A percentile compares a stretch with the other conserved stretches of the same genome.
Evolutionary conservation across 495 filamentous ascomycete genomes (phyloP).

Genomic region (Podospora pseudopauciseta): DNA sequence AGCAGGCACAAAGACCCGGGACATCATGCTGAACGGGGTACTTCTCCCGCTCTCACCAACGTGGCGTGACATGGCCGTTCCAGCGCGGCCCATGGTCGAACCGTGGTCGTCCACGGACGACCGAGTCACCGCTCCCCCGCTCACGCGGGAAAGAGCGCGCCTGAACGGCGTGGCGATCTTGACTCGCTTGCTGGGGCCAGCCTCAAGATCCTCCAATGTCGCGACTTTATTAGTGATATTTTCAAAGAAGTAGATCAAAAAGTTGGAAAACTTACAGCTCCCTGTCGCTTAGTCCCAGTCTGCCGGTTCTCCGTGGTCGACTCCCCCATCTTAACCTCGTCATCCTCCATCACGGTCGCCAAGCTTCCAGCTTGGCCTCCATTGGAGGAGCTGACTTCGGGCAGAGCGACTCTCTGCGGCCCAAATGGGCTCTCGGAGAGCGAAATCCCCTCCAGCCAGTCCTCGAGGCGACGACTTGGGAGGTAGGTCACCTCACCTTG

Average conservation of each 20-base stretch:
- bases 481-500: neutral
- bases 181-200: neutral
- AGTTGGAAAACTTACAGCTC: neutral
- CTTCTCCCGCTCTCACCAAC: neutral
- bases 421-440: neutral
- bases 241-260: neutral
- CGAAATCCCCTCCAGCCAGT: neutral
- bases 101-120: neutral
- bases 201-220: neutral
- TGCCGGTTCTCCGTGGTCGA: neutral
- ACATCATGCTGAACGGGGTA: conserved; percentile 2
- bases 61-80: neutral
- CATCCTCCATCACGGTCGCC: neutral
- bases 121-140: neutral
- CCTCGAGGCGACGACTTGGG: neutral
- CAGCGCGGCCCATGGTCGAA: neutral
- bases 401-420: neutral
- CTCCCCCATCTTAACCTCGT: neutral
- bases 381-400: neutral
- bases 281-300: neutral
- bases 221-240: neutral
- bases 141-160: neutral
- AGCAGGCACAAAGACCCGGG: conserved; percentile 3
- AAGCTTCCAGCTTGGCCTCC: neutral
- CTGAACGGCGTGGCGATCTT: neutral